A percentile compares a stretch with the other conserved stretches of the same genome.
phyloP scores from a whole-genome alignment of 2,329 filamentous ascomycete genomes.

The Phyllachora maydis region DNA sequence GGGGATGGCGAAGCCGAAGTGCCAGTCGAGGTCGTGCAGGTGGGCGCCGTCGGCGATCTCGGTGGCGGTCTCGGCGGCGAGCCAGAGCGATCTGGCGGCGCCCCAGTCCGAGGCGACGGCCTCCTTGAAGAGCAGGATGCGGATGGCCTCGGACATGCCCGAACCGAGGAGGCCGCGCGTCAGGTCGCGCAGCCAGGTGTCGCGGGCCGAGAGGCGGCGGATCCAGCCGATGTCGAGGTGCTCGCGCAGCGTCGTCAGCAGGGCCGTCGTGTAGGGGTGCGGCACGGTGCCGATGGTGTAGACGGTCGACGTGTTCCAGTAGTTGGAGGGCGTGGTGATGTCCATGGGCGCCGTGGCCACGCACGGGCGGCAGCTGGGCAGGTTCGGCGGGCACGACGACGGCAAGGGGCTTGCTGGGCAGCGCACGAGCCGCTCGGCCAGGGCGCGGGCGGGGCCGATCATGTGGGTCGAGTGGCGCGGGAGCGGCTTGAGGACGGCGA shows the following conservation, averaged over 20 bases:
- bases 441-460: slow-evolving; percentile 44
- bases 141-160: slow-evolving; percentile 38
- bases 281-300: slow-evolving; percentile 80
- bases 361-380: slow-evolving; percentile 56
- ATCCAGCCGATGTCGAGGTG: slow-evolving; percentile 43
- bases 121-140: slow-evolving; percentile 62
- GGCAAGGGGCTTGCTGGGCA: slow-evolving; percentile 59
- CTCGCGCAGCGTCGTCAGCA: slow-evolving; percentile 41
- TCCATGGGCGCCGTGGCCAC: slow-evolving; percentile 40
- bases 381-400: slow-evolving; percentile 70
- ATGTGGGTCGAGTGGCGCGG: slow-evolving; percentile 55
- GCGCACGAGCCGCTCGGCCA: slow-evolving; percentile 55
- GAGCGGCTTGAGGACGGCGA: slow-evolving; percentile 64
- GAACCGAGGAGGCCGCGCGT: slow-evolving; percentile 49
- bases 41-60: too few relatives aligned
- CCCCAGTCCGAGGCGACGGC: slow-evolving; percentile 51
- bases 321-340: slow-evolving; percentile 44
- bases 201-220: slow-evolving; percentile 46
- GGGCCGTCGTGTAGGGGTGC: slow-evolving; percentile 70
- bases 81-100: slow-evolving; percentile 51
- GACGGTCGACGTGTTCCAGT: slow-evolving; percentile 47
- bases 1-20: slow-evolving; percentile 71
- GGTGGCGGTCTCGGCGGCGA: slow-evolving; percentile 46
- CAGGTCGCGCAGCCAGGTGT: slow-evolving; percentile 55
- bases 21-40: slow-evolving; percentile 80